Conservation (phyloP, 2,329 filamentous ascomycete species). For the Epichloe aotearoae region DNA sequence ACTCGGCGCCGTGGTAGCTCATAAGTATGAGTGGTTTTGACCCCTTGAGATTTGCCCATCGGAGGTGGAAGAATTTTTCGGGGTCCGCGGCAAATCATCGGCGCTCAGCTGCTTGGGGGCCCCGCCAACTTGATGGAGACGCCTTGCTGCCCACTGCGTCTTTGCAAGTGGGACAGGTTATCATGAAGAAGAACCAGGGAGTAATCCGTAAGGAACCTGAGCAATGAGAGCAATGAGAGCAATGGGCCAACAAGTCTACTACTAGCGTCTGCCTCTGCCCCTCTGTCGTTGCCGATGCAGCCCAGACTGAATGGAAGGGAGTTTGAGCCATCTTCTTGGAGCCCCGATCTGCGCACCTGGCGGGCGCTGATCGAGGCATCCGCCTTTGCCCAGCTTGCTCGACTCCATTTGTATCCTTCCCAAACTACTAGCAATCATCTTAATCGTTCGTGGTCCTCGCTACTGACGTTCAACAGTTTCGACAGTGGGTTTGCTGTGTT, state of each 20-base stretch:
- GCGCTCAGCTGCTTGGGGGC: neutral
- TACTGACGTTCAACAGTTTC: no score
- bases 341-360: no score
- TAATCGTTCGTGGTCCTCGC: neutral
- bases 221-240: neutral
- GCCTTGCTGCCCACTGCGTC: neutral
- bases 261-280: no score
- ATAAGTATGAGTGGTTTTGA: conserved; percentile 23
- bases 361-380: no score
- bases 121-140: no score
- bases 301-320: neutral
- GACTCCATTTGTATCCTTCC: neutral
- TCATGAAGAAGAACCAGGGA: neutral
- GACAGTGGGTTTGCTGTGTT: no score
- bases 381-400: neutral
- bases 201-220: neutral
- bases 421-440: neutral
- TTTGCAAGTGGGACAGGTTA: neutral
- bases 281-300: neutral
- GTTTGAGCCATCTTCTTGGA: no score
- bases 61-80: conserved; percentile 26
- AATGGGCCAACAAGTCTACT: no score
- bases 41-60: conserved; percentile 14
- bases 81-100: conserved; percentile 10
- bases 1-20: conserved; percentile 24